A percentile compares a stretch with the other conserved stretches of the same genome.
Conservation (phyloP, 2,329 filamentous ascomycete genomes). For the Alternaria gaisen region DNA sequence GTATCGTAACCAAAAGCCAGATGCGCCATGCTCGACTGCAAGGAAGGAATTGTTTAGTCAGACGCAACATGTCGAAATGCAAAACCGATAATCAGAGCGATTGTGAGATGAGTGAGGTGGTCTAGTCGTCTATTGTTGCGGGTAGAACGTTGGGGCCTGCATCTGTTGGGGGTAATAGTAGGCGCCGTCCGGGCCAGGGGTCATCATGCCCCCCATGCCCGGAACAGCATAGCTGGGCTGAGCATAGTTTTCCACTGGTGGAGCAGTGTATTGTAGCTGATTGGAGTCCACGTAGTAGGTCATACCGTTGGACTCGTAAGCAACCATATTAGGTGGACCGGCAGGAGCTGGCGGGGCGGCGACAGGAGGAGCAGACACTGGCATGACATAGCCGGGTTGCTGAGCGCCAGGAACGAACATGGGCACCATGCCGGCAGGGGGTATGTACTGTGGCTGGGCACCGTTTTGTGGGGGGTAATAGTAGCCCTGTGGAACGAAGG, state of each 20-base stretch:
- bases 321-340: conserved; percentile 66
- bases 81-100: background rate
- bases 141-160: conserved; percentile 67
- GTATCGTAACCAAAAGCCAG: conserved; percentile 15
- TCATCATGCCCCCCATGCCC: conserved; percentile 83
- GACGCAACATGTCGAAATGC: conserved; percentile 10
- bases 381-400: conserved; percentile 57
- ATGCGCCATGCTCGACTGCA: conserved; percentile 19
- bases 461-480: conserved; percentile 67
- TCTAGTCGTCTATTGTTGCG: conserved; percentile 38
- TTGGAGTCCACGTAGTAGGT: conserved; percentile 91
- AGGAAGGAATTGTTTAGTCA: conserved; percentile 11
- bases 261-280: conserved; percentile 62
- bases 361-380: conserved; percentile 44
- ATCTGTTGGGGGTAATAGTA: conserved; percentile 67
- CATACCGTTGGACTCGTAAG: conserved; percentile 94
- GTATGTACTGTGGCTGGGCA: conserved; percentile 54
- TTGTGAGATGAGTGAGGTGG: background rate
- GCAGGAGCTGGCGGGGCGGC: conserved; percentile 44
- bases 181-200: conserved; percentile 63
- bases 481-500: conserved; percentile 58
- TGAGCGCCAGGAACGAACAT: conserved; percentile 67
- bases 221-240: conserved; percentile 63
- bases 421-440: conserved; percentile 59
- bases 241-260: conserved; percentile 57